These are phyloP conservation scores for Cryptosporidium viatorum DNA, from an alignment of 169 alveolate species.

Conservation along the genomic window DNA sequence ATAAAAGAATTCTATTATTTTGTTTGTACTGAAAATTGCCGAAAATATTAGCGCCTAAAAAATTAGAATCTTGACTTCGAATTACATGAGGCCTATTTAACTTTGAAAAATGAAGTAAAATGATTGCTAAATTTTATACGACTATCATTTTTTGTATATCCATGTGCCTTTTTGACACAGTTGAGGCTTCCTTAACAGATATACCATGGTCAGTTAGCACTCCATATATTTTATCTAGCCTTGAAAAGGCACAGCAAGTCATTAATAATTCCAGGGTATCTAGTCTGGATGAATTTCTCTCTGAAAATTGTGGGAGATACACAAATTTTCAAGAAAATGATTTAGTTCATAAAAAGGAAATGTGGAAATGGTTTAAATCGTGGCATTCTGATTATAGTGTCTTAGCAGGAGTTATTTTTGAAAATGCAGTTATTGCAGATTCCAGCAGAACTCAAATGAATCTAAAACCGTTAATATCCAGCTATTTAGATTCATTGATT, in stretches of 20 bases:
- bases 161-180: background rate
- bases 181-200: slow-evolving; percentile 19
- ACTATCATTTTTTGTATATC: background rate
- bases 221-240: slow-evolving; percentile 30
- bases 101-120: slow-evolving; percentile 7
- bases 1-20: background rate
- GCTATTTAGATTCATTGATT: slow-evolving; percentile 44
- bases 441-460: background rate
- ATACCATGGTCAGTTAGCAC: slow-evolving; percentile 48
- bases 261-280: slow-evolving; percentile 23
- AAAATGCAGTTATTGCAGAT: slow-evolving; percentile 42
- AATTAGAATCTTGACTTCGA: background rate
- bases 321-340: background rate
- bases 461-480: slow-evolving; percentile 28
- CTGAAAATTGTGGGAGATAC: background rate
- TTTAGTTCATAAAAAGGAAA: background rate
- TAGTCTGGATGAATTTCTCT: slow-evolving; percentile 17
- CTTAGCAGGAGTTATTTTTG: slow-evolving; percentile 67
- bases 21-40: background rate
- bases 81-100: background rate
- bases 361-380: slow-evolving; percentile 55
- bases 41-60: background rate
- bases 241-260: slow-evolving; percentile 49
- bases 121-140: background rate
- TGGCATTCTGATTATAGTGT: slow-evolving; percentile 57